Percentiles rank a stretch among this genome's conserved stretches.
phyloP scores from a whole-genome alignment of 2,329 filamentous ascomycete species.

The Aspergillus ochraceus region DNA sequence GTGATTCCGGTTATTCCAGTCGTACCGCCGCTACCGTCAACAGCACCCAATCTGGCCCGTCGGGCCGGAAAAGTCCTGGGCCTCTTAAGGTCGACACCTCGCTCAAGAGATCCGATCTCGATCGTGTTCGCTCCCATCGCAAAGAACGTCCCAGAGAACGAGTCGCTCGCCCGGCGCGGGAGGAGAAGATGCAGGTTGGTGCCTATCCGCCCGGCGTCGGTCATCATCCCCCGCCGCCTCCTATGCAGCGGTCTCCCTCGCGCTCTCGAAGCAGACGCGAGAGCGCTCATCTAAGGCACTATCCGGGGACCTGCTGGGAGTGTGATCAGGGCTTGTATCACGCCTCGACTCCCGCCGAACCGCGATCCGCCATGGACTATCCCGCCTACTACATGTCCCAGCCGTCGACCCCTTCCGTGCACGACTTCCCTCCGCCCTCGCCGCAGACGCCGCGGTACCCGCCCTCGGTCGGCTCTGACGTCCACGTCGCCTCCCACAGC shows the following conservation, averaged over 20 bases:
- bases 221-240: constrained; percentile 23
- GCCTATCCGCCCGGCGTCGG: constrained; percentile 28
- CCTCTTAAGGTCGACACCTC: constrained; percentile 40
- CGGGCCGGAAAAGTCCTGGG: constrained; percentile 39
- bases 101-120: constrained; percentile 30
- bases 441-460: constrained; percentile 32
- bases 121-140: constrained; percentile 29
- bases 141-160: constrained; percentile 35
- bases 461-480: constrained; percentile 30
- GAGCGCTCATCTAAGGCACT: constrained; percentile 29
- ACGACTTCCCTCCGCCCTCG: constrained; percentile 34
- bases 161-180: constrained; percentile 26
- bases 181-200: constrained; percentile 38
- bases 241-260: constrained; percentile 34
- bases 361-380: constrained; percentile 30
- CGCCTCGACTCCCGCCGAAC: constrained; percentile 31
- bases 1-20: constrained; percentile 65
- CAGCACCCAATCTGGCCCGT: constrained; percentile 53
- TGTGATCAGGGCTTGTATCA: constrained; percentile 38
- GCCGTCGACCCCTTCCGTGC: constrained; percentile 24
- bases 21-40: constrained; percentile 55
- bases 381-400: constrained; percentile 27
- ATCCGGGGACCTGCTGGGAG: constrained; percentile 36
- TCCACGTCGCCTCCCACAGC: constrained; percentile 29
- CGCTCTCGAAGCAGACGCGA: constrained; percentile 34